Conservation (phyloP, 495 filamentous ascomycete genomes). For the Daldinia decipiens region DNA sequence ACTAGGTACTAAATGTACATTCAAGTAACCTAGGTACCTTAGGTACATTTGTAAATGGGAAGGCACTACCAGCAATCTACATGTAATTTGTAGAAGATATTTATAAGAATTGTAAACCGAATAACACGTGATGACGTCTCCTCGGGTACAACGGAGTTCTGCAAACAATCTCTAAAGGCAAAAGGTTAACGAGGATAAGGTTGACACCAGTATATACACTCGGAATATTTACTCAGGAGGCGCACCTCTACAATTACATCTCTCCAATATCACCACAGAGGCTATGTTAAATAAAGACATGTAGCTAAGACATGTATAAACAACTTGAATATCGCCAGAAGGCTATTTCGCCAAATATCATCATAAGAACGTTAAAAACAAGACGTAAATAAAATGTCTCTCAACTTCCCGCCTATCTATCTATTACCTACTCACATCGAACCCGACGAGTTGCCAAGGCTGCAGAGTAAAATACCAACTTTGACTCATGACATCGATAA, state of each 20-base stretch:
- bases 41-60: background rate
- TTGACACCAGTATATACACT: background rate
- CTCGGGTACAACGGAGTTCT: background rate
- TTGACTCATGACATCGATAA: constrained; percentile 79
- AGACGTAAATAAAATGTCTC: constrained; percentile 29
- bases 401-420: constrained; percentile 72
- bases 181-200: background rate
- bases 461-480: constrained; percentile 70
- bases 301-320: constrained; percentile 8
- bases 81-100: too few relatives aligned
- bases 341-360: background rate
- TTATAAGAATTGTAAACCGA: background rate
- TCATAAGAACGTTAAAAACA: constrained; percentile 3
- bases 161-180: background rate
- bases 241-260: too few relatives aligned
- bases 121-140: constrained; percentile 2
- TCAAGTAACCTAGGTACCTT: background rate
- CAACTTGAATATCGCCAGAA: background rate
- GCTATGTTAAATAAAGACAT: background rate
- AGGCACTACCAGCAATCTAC: background rate
- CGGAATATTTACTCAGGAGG: too few relatives aligned
- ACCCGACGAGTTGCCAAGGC: constrained; percentile 65
- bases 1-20: background rate
- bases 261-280: too few relatives aligned
- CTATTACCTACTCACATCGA: constrained; percentile 77